Percentiles rank a stretch among this genome's conserved stretches.
Conservation (phyloP, 495 filamentous ascomycete genomes). For the Hyaloscypha finlandica region DNA sequence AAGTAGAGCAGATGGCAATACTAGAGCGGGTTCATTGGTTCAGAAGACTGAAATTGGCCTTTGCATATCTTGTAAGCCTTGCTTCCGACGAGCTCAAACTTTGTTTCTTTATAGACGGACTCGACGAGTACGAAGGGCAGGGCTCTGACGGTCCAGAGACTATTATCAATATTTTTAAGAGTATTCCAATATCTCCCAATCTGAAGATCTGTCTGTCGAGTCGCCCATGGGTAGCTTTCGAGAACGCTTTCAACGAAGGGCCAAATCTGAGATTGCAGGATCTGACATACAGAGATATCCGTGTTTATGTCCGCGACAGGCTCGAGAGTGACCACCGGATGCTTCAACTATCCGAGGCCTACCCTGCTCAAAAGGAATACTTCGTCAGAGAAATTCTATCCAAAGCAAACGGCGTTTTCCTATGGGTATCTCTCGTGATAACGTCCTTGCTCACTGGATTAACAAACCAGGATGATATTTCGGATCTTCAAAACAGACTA, state of each 20-base stretch:
- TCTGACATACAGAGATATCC: conserved; percentile 30
- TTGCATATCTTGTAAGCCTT: background rate
- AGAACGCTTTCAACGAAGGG: conserved; percentile 37
- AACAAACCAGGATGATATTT: background rate
- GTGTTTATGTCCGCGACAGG: conserved; percentile 15
- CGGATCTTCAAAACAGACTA: conserved; percentile 1
- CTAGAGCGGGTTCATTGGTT: background rate
- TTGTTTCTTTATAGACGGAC: conserved; percentile 37
- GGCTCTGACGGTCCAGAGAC: conserved; percentile 21
- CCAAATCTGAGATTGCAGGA: conserved; percentile 34
- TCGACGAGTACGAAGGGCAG: conserved; percentile 38
- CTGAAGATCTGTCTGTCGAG: conserved; percentile 43
- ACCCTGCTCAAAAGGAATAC: background rate
- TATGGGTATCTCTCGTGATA: conserved; percentile 37
- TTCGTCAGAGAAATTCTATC: conserved; percentile 30
- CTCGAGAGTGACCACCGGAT: conserved; percentile 28
- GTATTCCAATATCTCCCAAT: conserved; percentile 12
- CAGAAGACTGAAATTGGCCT: background rate
- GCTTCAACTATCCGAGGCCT: background rate
- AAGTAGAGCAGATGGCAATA: background rate
- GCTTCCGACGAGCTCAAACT: background rate
- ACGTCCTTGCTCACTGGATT: conserved; percentile 7
- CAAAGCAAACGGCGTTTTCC: conserved; percentile 38
- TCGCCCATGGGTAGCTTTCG: conserved; percentile 44
- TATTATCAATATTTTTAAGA: conserved; percentile 31